Evolutionary conservation across 192 early-diverging fungal genomes (phyloP).

Genomic region (Linnemannia elongata): DNA sequence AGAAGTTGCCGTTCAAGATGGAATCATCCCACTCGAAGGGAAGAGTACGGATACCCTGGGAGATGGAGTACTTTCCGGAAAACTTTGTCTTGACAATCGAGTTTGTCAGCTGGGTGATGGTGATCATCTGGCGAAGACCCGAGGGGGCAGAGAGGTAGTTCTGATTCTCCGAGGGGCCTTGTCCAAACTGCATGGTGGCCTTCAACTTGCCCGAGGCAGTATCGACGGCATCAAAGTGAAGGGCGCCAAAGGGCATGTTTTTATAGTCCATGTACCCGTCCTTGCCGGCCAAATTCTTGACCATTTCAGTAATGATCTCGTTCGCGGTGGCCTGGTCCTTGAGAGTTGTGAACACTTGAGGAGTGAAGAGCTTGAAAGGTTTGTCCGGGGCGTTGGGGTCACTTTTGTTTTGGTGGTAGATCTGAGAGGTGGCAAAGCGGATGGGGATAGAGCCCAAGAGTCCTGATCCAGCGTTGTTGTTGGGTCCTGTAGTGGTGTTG

Average conservation of each 20-base stretch:
- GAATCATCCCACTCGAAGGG: slow-evolving; percentile 21
- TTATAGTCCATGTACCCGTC: not conserved
- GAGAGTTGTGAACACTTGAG: slow-evolving; percentile 10
- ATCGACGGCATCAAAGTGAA: slow-evolving; percentile 20
- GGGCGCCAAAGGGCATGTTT: slow-evolving; percentile 19
- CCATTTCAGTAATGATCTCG: not conserved
- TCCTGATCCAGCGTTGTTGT: slow-evolving; percentile 18
- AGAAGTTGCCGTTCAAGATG: not conserved
- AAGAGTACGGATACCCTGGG: slow-evolving; percentile 36
- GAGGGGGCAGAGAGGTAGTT: not conserved
- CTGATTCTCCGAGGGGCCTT: not conserved
- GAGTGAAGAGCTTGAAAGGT: not conserved
- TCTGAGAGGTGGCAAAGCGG: slow-evolving; percentile 5
- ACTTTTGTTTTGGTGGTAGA: not conserved
- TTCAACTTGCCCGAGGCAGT: not conserved
- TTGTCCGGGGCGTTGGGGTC: not conserved
- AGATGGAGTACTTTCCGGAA: slow-evolving; percentile 25
- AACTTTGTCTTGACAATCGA: slow-evolving; percentile 41
- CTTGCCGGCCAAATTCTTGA: not conserved
- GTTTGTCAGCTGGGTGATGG: slow-evolving; percentile 32
- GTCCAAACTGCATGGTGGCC: slow-evolving; percentile 43
- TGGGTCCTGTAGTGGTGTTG: slow-evolving; percentile 12
- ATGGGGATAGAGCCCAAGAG: slow-evolving; percentile 40
- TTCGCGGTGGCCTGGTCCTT: slow-evolving; percentile 9
- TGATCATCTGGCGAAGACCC: slow-evolving; percentile 36